A percentile compares a stretch with the other conserved stretches of the same genome.
Conservation (phyloP, 225 moss, liverwort and hornwort genomes). For the Physcomitrium patens region DNA sequence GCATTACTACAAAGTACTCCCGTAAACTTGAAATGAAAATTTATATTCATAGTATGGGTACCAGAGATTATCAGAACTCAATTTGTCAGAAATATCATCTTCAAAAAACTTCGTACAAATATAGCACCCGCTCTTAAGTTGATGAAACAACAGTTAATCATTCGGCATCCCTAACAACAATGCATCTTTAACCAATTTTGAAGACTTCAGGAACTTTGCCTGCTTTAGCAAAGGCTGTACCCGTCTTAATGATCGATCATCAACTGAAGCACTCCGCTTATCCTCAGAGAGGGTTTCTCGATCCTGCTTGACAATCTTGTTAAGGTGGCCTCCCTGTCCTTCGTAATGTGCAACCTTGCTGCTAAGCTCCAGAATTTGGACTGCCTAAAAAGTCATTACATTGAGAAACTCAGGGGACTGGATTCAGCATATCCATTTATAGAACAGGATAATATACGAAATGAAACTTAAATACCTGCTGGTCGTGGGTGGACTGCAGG, state of each 20-base stretch:
- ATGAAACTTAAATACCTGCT: constrained; percentile 43
- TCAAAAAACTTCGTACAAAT: background rate
- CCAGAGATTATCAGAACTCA: background rate
- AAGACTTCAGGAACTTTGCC: constrained; percentile 14
- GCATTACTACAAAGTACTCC: constrained; percentile 16
- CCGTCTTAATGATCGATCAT: constrained; percentile 40
- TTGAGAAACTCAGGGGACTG: background rate
- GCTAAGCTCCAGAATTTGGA: constrained; percentile 47
- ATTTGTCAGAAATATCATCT: background rate
- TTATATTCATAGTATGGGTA: background rate
- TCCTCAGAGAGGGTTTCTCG: constrained; percentile 29
- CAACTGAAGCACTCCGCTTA: constrained; percentile 31
- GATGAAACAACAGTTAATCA: background rate
- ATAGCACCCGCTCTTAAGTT: background rate
- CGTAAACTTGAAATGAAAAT: constrained; percentile 4
- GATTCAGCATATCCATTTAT: background rate
- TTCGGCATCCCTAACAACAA: background rate
- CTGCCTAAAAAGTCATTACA: constrained; percentile 40
- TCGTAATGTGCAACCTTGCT: constrained; percentile 42
- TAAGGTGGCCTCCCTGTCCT: constrained; percentile 32
- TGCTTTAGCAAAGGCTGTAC: constrained; percentile 54
- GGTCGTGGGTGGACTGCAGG: constrained; percentile 41
- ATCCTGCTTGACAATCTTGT: constrained; percentile 33
- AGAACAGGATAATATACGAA: background rate
- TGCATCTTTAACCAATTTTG: background rate